Evolutionary conservation across 2,329 filamentous ascomycete genomes (phyloP), one percentile per base, ranked within the genome.

Genomic region (Phoma sp.): DNA sequence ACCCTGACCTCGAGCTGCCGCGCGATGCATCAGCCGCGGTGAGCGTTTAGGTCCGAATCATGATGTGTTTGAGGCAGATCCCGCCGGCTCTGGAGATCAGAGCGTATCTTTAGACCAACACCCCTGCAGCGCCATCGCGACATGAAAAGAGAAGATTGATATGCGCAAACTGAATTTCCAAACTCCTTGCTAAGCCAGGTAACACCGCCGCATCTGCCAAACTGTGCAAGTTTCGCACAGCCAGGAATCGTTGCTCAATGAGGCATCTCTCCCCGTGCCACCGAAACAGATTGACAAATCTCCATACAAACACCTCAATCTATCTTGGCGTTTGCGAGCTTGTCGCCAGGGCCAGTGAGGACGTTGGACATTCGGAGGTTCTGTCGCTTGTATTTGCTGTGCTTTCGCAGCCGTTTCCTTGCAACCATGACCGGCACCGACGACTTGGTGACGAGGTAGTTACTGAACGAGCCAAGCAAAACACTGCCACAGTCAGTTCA

Each of bases 351-450:
- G 56, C 88, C 89, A 61, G 83, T 85, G 51, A 96, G 82, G 65
- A 96, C 94, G 76, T 96, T 96, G 60, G 91, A 88, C 61, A 95
- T 85, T 55, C 87, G 86, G 57, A 91, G 79, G 38, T 87, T 85
- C 17, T 86, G 83, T 57, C 85, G 85, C 76, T 89, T 90, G 74
- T 89, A 90, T 73, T 94, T 93, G 73, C 86, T 88, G 77, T 96
- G 90, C 76, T 96, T 96, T 43, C 90, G 84, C 38, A 97, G 82
- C 54, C 91, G 89, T 80, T 96, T 97, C 55, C 95, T 84, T 7
- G 95, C 95, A 32, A 98, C 95, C 95, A 99, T 99, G 57, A 99
- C 95, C 0, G 95, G 95, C 15, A 96, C 92, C 2, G 91, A 96
- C 61, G 92, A 96, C 79, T 98, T 98, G 33, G 92, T 96, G 29